Conservation (phyloP, 106 monocot species). For the Phalaenopsis equestris region DNA sequence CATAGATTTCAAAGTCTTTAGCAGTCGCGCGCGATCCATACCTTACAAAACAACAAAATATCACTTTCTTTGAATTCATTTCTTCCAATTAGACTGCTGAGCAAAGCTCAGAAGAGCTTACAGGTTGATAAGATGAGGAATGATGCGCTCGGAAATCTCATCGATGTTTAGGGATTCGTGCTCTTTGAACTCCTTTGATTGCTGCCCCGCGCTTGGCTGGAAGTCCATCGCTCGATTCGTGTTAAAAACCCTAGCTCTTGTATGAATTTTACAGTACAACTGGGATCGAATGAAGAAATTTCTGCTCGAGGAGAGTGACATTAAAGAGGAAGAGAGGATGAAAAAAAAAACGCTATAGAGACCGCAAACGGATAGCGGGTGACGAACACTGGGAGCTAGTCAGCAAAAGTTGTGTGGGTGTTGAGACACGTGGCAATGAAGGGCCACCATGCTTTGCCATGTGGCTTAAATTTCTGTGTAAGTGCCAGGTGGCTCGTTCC, state of each 20-base stretch:
- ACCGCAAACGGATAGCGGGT: no score
- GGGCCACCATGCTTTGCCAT: no score
- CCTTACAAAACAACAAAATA: background rate
- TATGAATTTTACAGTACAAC: background rate
- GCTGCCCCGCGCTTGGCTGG: constrained; percentile 1
- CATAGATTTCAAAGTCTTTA: constrained; percentile 19
- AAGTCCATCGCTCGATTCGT: constrained; percentile 3
- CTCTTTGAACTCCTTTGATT: background rate
- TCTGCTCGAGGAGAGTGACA: background rate
- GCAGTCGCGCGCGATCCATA: constrained; percentile 11
- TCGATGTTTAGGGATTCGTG: background rate
- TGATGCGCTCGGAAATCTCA: constrained; percentile 2
- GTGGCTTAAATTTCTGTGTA: no score
- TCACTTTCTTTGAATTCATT: background rate
- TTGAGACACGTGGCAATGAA: no score
- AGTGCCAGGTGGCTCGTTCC: no score
- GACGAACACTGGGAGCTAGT: no score
- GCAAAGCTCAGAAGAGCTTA: background rate
- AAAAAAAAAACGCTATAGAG: no score
- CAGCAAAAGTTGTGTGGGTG: no score
- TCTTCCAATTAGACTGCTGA: background rate
- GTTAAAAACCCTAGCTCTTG: background rate
- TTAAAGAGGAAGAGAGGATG: no score
- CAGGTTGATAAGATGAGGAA: constrained; percentile 17
- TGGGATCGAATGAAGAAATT: background rate